Conservation (phyloP, 2,329 filamentous ascomycete genomes). For the Daldinia eschscholtzii region DNA sequence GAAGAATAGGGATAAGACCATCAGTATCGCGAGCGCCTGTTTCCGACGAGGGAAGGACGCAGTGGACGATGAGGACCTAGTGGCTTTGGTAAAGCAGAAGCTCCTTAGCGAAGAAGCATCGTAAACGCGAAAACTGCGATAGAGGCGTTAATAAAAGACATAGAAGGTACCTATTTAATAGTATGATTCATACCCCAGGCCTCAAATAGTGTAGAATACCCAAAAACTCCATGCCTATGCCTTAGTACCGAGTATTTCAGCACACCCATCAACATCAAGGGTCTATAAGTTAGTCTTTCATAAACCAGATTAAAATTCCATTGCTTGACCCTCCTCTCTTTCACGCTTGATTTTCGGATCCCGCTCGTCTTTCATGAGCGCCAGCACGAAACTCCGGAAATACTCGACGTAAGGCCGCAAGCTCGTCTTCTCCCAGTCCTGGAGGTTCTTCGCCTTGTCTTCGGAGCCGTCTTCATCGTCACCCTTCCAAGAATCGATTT, state of each 20-base stretch:
- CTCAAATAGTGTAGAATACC: conserved; percentile 19
- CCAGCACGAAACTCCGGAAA: conserved; percentile 84
- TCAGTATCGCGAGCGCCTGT: conserved; percentile 54
- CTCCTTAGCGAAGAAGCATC: conserved; percentile 34
- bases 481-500: conserved; percentile 82
- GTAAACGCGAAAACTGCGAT: conserved; percentile 6
- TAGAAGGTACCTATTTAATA: not conserved
- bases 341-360: conserved; percentile 68
- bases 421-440: conserved; percentile 98
- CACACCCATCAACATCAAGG: conserved; percentile 5
- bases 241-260: conserved; percentile 3
- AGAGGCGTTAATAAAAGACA: not conserved
- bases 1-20: conserved; percentile 74
- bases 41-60: conserved; percentile 34
- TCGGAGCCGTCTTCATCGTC: conserved; percentile 48
- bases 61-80: conserved; percentile 43
- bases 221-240: conserved; percentile 38
- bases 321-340: conserved; percentile 62
- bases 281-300: not conserved
- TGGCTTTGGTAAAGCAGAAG: conserved; percentile 44
- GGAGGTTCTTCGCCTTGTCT: conserved; percentile 58
- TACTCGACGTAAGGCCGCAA: conserved; percentile 92
- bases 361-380: conserved; percentile 81
- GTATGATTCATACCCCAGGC: conserved; percentile 19
- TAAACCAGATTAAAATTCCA: conserved; percentile 63